Evolutionary conservation across 805 yeast species (phyloP).

Genomic region (Ogataea nonfermentans): DNA sequence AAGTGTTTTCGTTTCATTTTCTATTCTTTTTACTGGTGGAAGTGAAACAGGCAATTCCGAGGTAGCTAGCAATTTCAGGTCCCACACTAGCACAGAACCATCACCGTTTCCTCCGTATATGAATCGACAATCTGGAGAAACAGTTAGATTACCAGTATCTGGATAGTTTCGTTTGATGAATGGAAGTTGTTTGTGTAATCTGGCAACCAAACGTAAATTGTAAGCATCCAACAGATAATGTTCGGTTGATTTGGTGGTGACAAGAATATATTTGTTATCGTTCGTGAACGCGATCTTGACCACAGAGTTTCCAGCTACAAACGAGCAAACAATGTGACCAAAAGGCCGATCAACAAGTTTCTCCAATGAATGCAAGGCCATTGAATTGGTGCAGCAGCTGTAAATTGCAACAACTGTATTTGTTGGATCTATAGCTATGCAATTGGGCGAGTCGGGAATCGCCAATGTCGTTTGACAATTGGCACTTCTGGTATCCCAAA

Average conservation of each 20-base stretch:
- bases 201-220: slow-evolving; percentile 21
- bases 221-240: slow-evolving; percentile 24
- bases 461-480: slow-evolving; percentile 62
- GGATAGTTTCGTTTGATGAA: slow-evolving; percentile 35
- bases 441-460: slow-evolving; percentile 37
- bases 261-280: slow-evolving; percentile 40
- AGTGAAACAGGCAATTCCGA: slow-evolving; percentile 6
- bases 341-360: slow-evolving; percentile 60
- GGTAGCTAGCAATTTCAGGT: slow-evolving; percentile 26
- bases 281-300: slow-evolving; percentile 43
- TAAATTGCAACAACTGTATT: slow-evolving; percentile 74
- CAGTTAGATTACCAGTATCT: slow-evolving; percentile 55
- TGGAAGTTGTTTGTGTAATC: slow-evolving; percentile 47
- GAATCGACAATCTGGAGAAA: slow-evolving; percentile 66
- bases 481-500: slow-evolving; percentile 82
- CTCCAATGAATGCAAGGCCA: slow-evolving; percentile 61
- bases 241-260: slow-evolving; percentile 24
- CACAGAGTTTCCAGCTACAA: slow-evolving; percentile 2
- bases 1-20: slow-evolving; percentile 26
- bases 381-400: slow-evolving; percentile 44
- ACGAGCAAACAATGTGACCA: slow-evolving; percentile 40
- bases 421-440: slow-evolving; percentile 77
- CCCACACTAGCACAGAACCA: slow-evolving; percentile 54
- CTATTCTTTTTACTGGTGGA: slow-evolving; percentile 21
- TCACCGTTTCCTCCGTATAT: slow-evolving; percentile 61